These are phyloP conservation scores for Tritrichomonas foetus DNA, from an alignment of 208 protist species.

Conservation along the genomic window DNA sequence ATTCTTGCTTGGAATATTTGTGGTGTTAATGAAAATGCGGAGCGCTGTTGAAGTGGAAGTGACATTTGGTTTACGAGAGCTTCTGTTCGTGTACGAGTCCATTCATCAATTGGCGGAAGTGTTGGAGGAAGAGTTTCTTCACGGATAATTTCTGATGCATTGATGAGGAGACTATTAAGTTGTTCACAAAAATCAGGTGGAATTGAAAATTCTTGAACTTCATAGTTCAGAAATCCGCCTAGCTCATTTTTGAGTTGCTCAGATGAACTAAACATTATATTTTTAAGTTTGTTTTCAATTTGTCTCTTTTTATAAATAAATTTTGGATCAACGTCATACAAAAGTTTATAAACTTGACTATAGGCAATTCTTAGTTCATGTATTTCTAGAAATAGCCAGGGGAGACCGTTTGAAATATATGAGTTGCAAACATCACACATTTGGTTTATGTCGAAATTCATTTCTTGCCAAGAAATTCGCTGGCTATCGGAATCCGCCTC, in stretches of 20 bases:
- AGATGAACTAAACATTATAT: background rate
- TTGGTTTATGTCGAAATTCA: background rate
- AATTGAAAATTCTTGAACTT: background rate
- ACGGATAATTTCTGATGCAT: background rate
- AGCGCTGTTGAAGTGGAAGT: background rate
- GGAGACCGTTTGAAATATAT: background rate
- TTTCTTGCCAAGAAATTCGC: background rate
- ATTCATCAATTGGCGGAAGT: background rate
- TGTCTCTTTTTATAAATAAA: background rate
- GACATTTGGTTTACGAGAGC: background rate
- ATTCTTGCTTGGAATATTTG: background rate
- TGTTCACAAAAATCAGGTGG: background rate
- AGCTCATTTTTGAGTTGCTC: background rate
- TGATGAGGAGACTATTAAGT: background rate
- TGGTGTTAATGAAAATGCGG: background rate
- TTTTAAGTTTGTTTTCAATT: background rate
- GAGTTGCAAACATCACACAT: background rate
- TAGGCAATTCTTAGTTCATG: background rate
- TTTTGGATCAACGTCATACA: background rate
- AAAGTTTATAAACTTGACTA: background rate
- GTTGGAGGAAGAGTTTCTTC: background rate
- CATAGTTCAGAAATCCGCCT: background rate
- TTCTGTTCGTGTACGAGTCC: background rate
- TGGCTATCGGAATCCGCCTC: background rate
- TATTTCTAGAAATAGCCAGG: background rate